A percentile compares a stretch with the other conserved stretches of the same genome.
Conservation (phyloP, 1,139 yeast species). For the Debaryomyces robertsiae region DNA sequence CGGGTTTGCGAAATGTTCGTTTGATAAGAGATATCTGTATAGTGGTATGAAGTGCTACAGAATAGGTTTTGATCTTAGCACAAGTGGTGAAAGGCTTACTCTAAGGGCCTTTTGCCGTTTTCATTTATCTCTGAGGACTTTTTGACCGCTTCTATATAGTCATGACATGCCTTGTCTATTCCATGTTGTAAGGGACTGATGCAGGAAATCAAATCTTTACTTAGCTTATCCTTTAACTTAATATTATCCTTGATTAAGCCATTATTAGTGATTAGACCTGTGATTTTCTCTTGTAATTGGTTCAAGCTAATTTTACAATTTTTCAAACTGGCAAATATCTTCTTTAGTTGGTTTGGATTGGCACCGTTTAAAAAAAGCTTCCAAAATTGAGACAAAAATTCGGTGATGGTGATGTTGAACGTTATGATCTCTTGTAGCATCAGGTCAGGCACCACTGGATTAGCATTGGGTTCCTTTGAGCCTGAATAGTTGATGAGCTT, state of each 20-base stretch:
- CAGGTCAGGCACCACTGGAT: constrained; percentile 29
- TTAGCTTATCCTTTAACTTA: constrained; percentile 36
- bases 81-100: background rate
- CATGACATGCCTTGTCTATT: constrained; percentile 34
- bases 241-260: constrained; percentile 25
- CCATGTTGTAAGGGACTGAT: constrained; percentile 32
- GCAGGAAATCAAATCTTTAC: constrained; percentile 36
- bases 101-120: constrained; percentile 8
- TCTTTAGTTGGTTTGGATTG: constrained; percentile 43
- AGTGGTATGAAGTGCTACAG: too few species aligned
- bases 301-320: constrained; percentile 31
- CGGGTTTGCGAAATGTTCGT: background rate
- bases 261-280: constrained; percentile 11
- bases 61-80: background rate
- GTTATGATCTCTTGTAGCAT: constrained; percentile 39
- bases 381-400: constrained; percentile 51
- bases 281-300: constrained; percentile 25
- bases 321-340: constrained; percentile 38
- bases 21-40: background rate
- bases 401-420: constrained; percentile 44
- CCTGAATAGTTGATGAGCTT: constrained; percentile 17
- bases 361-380: constrained; percentile 37
- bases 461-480: constrained; percentile 15
- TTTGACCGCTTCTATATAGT: constrained; percentile 34
- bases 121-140: constrained; percentile 9